Conservation (phyloP, 2,329 filamentous ascomycete genomes). For the Elsinoe perseae region DNA sequence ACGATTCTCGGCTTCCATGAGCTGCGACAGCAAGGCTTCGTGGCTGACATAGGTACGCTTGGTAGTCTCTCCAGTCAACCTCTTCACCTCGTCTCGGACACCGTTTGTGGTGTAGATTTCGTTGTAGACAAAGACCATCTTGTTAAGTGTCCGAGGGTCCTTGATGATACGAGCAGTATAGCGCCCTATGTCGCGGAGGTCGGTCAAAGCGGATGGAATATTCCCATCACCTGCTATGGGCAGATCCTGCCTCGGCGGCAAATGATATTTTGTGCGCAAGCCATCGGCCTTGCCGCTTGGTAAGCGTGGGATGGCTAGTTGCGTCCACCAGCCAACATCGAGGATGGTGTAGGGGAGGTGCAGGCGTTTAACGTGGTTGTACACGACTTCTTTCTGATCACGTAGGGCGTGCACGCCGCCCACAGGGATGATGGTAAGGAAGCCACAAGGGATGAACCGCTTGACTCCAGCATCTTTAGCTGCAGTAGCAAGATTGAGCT, state of each 20-base stretch:
- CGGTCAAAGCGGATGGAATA: slow-evolving; percentile 38
- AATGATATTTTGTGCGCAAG: slow-evolving; percentile 24
- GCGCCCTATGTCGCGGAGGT: slow-evolving; percentile 47
- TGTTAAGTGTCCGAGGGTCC: slow-evolving; percentile 49
- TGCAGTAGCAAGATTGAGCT: slow-evolving; percentile 26
- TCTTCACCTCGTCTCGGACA: slow-evolving; percentile 41
- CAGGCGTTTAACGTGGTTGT: slow-evolving; percentile 43
- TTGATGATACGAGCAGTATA: slow-evolving; percentile 46
- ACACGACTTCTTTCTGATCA: slow-evolving; percentile 45
- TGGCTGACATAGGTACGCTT: background rate
- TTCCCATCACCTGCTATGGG: slow-evolving; percentile 41
- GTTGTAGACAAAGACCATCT: slow-evolving; percentile 43
- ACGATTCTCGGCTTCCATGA: background rate
- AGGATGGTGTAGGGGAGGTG: slow-evolving; percentile 49
- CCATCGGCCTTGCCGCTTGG: slow-evolving; percentile 41
- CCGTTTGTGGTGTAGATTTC: slow-evolving; percentile 42
- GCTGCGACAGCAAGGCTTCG: background rate
- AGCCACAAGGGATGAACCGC: slow-evolving; percentile 29
- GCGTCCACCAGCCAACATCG: slow-evolving; percentile 54
- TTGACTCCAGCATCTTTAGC: slow-evolving; percentile 27
- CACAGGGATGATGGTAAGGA: slow-evolving; percentile 35
- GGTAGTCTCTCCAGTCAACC: slow-evolving; percentile 41
- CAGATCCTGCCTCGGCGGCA: background rate
- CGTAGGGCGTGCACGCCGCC: slow-evolving; percentile 39
- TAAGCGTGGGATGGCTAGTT: slow-evolving; percentile 40